Conservation (phyloP, 139 green algal species). For the Chlamydomonas sp. region DNA sequence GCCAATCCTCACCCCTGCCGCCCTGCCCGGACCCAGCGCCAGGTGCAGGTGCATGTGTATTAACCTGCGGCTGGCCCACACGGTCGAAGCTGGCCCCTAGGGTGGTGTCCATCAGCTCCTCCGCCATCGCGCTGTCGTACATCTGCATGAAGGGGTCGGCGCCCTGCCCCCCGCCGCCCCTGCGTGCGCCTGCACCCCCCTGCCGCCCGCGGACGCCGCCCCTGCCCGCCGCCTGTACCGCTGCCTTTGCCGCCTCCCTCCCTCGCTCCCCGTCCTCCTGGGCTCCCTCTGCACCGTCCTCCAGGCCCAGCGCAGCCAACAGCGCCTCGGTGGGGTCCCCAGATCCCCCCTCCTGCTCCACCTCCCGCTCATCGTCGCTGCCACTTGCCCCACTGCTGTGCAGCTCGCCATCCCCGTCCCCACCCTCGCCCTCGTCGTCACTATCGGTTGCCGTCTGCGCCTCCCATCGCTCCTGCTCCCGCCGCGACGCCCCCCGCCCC, state of each 20-base stretch:
- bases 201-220: background rate
- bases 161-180: background rate
- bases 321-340: background rate
- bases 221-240: background rate
- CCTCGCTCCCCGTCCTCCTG: background rate
- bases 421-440: too few relatives aligned
- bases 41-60: background rate
- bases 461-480: constrained; percentile 21
- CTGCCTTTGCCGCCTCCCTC: background rate
- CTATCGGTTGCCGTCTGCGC: constrained; percentile 48
- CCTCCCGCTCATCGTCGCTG: background rate
- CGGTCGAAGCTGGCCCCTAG: constrained; percentile 17
- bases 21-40: background rate
- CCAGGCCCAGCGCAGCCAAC: constrained; percentile 8
- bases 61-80: background rate
- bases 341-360: background rate
- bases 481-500: too few relatives aligned
- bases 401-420: background rate
- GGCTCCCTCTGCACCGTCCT: background rate
- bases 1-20: background rate
- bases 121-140: constrained; percentile 22
- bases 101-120: constrained; percentile 31
- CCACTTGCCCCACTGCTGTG: too few relatives aligned
- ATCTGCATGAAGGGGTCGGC: constrained; percentile 1
- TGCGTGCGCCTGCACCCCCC: background rate